phyloP scores from a whole-genome alignment of 2,329 filamentous ascomycete species.

The Fusarium tanahbumbuense region DNA sequence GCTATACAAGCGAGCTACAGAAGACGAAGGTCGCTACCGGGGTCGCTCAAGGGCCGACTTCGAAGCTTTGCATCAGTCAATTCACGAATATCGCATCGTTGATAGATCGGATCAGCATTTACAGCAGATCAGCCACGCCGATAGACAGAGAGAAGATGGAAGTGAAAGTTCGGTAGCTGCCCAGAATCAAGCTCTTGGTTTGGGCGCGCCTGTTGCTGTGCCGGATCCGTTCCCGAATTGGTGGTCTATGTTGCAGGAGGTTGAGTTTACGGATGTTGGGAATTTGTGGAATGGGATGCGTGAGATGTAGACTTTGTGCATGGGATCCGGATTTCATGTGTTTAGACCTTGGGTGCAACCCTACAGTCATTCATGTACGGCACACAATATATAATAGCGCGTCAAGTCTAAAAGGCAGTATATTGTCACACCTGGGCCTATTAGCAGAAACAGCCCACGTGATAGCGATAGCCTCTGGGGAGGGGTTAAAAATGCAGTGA shows the following conservation, averaged over 20 bases:
- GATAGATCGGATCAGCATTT: conserved; percentile 40
- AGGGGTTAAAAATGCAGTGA: no score
- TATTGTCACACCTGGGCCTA: no score
- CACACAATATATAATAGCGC: no score
- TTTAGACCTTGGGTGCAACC: no score
- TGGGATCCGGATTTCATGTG: no score
- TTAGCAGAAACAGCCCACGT: no score
- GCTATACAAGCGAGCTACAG: conserved; percentile 36
- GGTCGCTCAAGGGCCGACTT: conserved; percentile 39
- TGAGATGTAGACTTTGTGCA: no score
- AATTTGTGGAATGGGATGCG: conserved; percentile 26
- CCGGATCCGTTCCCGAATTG: conserved; percentile 41
- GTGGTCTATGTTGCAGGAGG: conserved; percentile 45
- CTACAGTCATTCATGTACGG: no score
- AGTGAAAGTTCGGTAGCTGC: background rate
- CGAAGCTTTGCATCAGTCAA: conserved; percentile 36
- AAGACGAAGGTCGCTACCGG: conserved; percentile 31
- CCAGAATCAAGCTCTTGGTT: background rate
- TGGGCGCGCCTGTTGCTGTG: background rate
- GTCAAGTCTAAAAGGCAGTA: no score
- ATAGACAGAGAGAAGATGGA: background rate
- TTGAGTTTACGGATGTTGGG: conserved; percentile 36
- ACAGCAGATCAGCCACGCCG: conserved; percentile 38
- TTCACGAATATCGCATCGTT: conserved; percentile 37
- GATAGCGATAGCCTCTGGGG: rapidly evolving